Base-by-base conservation (phyloP, 331 rosid species). In the Erythrophleum ivorense region DNA sequence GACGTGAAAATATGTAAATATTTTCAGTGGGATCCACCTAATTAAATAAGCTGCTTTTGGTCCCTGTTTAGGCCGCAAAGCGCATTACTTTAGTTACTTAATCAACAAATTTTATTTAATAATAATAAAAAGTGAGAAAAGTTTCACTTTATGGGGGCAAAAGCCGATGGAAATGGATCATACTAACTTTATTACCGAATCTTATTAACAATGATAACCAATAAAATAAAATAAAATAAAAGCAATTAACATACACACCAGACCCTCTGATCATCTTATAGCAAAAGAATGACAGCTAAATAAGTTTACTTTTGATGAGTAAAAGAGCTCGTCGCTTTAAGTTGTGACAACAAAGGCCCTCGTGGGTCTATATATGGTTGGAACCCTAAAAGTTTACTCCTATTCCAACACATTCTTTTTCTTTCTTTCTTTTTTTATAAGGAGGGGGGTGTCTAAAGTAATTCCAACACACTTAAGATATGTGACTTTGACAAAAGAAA, bases 1-100 rank as follows among this genome's bases (percentile, higher is more conserved):
- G 29, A 24, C 29, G 29, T 24, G 29, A 24, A 24, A 24, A 24
- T 24, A 24, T 24, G 29, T 24, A 24, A 24, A 24, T 24, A 24
- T 24, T 24, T 24, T 24, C 1, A 24, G 29, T 24, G 29, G 29
- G 13, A 9, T 18, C n/a, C 31, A 31, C 11, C 13, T 43, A 43
- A 43, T 5, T 16, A 31, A 62, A 31, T 14, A 13, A 62, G 68
- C n/a, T 72, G 29, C 75, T 40, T 84, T 76, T 68, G 85, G 88
- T 71, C 75, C 70, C 80, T 49, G 43, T 53, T 73, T 80, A 54
- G 88, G 92, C 91, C 92, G 91, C 86, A 91, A 91, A 88, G 94
- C 68, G 71, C 75, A 29, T 54, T 21, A 5, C 48, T 64, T n/a
- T 59, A 24, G 2, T 41, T 67, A 50, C 49, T 79, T 38, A 75